phyloP scores from a whole-genome alignment of 192 early-diverging fungal species.

The Funneliformis mosseae region DNA sequence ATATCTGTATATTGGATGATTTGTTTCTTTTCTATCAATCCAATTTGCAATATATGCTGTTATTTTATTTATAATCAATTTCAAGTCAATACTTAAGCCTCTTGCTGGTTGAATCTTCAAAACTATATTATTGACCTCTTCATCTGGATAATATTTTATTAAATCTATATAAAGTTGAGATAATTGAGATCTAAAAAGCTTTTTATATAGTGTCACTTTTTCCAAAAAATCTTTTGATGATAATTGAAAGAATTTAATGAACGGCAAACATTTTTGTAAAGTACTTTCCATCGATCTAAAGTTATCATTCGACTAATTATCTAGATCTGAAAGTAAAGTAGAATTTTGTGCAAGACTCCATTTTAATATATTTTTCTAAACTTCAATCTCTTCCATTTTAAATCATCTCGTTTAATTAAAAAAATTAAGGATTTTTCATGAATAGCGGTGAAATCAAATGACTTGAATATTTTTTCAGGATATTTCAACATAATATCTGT shows the following conservation, averaged over 20 bases:
- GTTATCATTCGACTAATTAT: background rate
- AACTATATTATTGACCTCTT: background rate
- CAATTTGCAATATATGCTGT: background rate
- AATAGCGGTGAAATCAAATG: background rate
- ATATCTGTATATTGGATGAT: background rate
- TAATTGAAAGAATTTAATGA: background rate
- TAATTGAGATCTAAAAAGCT: background rate
- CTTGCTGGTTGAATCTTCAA: background rate
- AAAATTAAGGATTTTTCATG: background rate
- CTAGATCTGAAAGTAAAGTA: background rate
- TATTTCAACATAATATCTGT: background rate
- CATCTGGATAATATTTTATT: background rate
- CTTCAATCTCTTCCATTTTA: background rate
- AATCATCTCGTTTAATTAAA: conserved; percentile 4
- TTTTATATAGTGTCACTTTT: background rate
- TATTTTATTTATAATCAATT: background rate
- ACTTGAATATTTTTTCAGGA: background rate
- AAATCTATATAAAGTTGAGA: background rate
- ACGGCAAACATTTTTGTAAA: background rate
- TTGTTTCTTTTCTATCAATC: no score
- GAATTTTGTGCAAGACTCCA: background rate
- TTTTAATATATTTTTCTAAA: conserved; percentile 13
- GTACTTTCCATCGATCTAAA: no score
- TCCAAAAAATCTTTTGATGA: background rate
- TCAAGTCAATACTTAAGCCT: no score